These are phyloP conservation scores for Fusarium siculi DNA, from an alignment of 2,329 filamentous ascomycete genomes.

Conservation along the genomic window DNA sequence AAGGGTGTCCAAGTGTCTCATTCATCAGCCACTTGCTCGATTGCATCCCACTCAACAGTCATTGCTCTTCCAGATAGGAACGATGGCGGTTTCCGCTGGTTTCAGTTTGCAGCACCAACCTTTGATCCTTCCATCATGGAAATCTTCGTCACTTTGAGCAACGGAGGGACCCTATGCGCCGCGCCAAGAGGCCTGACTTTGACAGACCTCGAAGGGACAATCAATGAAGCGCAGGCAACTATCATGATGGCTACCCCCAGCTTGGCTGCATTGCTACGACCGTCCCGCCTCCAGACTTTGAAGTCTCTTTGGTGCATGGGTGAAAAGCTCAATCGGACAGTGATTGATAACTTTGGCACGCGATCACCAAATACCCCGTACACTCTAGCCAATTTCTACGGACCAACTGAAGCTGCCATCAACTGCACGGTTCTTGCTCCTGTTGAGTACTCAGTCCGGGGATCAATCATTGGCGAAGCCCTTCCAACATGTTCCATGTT, in stretches of 20 bases:
- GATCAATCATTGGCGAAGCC: conserved; percentile 51
- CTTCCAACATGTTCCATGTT: conserved; percentile 50
- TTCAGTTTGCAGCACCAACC: conserved; percentile 51
- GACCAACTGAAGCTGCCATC: conserved; percentile 44
- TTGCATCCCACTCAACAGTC: neutral
- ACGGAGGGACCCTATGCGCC: conserved; percentile 52
- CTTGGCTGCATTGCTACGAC: conserved; percentile 47
- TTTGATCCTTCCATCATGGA: conserved; percentile 87
- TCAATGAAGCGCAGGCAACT: conserved; percentile 47
- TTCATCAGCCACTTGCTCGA: neutral
- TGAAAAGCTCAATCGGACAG: conserved; percentile 33
- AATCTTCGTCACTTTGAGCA: conserved; percentile 81
- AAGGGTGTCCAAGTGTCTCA: conserved; percentile 5
- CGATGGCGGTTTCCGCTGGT: conserved; percentile 47
- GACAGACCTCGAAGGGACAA: conserved; percentile 33
- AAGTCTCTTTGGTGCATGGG: conserved; percentile 1
- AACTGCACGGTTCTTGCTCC: conserved; percentile 36
- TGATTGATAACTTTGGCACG: conserved; percentile 43
- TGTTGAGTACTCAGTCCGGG: conserved; percentile 37
- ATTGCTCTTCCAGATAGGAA: conserved; percentile 20
- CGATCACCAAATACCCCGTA: conserved; percentile 41
- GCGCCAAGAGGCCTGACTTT: conserved; percentile 45
- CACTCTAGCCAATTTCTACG: conserved; percentile 42
- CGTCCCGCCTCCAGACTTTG: neutral
- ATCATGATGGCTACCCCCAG: conserved; percentile 54